These are phyloP conservation scores for Linanthus parryae DNA, from an alignment of 148 eudicot genomes.

Conservation along the genomic window DNA sequence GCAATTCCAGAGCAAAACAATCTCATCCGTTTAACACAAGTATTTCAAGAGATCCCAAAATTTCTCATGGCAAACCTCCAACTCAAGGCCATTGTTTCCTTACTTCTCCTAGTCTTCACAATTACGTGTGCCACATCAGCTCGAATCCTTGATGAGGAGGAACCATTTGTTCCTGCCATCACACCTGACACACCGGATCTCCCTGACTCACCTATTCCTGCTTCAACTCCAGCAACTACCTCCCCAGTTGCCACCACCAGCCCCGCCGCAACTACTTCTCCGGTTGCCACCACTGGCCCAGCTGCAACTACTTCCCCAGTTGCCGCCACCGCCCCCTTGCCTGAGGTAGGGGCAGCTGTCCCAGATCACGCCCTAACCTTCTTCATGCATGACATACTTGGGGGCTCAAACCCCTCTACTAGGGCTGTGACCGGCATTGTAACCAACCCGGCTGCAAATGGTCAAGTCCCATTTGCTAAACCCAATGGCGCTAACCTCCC, in stretches of 20 bases:
- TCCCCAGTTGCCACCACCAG: conserved; percentile 12
- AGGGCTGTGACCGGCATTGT: conserved; percentile 77
- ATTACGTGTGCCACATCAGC: conserved; percentile 39
- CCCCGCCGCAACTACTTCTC: conserved; percentile 7
- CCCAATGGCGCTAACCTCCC: conserved; percentile 77
- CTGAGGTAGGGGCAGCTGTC: conserved; percentile 1
- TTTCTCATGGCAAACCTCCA: conserved; percentile 17
- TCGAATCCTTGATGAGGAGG: conserved; percentile 51
- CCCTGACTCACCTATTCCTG: conserved; percentile 8
- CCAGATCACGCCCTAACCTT: conserved; percentile 51
- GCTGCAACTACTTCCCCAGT: conserved; percentile 14
- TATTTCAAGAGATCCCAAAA: neutral
- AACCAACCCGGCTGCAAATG: conserved; percentile 51
- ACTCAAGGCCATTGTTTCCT: conserved; percentile 24
- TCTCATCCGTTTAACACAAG: neutral
- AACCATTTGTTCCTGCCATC: conserved; percentile 23
- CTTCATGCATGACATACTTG: conserved; percentile 90
- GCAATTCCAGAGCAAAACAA: too few species aligned
- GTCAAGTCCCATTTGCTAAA: conserved; percentile 77
- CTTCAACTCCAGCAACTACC: neutral
- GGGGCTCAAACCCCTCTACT: conserved; percentile 85
- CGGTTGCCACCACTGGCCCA: conserved; percentile 10
- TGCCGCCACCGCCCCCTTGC: conserved; percentile 6
- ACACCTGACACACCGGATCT: too few species aligned
- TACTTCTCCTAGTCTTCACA: conserved; percentile 36